These are phyloP conservation scores for Fusarium vanettenii DNA, from an alignment of 2,329 filamentous ascomycete species.

Conservation along the genomic window DNA sequence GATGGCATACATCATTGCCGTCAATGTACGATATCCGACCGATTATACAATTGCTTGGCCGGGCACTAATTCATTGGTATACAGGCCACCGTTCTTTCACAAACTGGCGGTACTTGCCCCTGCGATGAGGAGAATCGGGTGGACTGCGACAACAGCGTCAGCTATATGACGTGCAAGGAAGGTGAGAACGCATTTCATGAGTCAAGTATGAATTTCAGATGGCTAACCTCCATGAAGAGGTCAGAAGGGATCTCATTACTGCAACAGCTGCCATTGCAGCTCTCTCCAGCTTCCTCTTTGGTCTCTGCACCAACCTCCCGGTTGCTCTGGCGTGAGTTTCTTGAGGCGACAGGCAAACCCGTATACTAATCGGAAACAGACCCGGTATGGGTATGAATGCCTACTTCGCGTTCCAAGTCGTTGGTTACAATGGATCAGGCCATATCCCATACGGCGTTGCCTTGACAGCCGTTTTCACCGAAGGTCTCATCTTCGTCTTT, in stretches of 20 bases:
- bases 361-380: slow-evolving; percentile 58
- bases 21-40: slow-evolving; percentile 25
- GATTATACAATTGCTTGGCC: neutral
- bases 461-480: slow-evolving; percentile 83
- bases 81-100: slow-evolving; percentile 29
- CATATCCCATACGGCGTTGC: slow-evolving; percentile 77
- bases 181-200: neutral
- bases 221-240: slow-evolving; percentile 46
- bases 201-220: neutral
- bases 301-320: slow-evolving; percentile 31
- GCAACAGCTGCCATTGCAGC: slow-evolving; percentile 82
- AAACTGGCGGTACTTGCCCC: slow-evolving; percentile 25
- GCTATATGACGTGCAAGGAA: slow-evolving; percentile 53
- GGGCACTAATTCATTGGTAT: neutral
- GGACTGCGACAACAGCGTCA: slow-evolving; percentile 60
- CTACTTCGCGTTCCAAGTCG: slow-evolving; percentile 77
- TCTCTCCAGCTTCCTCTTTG: slow-evolving; percentile 60
- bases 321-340: slow-evolving; percentile 32
- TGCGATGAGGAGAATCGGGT: slow-evolving; percentile 40
- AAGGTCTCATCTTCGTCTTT: slow-evolving; percentile 81
- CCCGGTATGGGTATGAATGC: slow-evolving; percentile 72
- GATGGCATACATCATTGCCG: slow-evolving; percentile 44
- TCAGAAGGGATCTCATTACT: slow-evolving; percentile 81
- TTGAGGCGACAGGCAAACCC: slow-evolving; percentile 60
- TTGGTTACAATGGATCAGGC: slow-evolving; percentile 79